These are phyloP conservation scores for Pseudocercospora macadamiae DNA, from an alignment of 2,329 filamentous ascomycete genomes.

Conservation along the genomic window DNA sequence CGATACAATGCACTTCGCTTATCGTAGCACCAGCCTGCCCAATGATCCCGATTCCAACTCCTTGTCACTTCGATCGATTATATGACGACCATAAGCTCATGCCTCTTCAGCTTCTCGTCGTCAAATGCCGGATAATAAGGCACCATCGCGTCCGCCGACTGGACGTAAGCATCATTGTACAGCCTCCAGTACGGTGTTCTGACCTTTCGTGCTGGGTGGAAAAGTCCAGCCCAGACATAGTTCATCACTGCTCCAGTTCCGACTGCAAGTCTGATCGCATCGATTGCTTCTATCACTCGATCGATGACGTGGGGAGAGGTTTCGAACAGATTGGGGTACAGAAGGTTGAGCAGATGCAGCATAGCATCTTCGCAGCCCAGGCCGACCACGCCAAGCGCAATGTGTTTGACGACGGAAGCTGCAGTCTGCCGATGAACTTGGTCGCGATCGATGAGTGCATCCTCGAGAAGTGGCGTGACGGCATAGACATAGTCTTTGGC, in stretches of 20 bases:
- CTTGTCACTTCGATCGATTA: conserved; percentile 6
- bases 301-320: conserved; percentile 98
- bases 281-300: conserved; percentile 94
- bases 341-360: conserved; percentile 93
- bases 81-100: conserved; percentile 41
- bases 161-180: conserved; percentile 96
- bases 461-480: conserved; percentile 91
- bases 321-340: conserved; percentile 97
- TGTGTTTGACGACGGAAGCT: conserved; percentile 95
- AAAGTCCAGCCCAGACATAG: conserved; percentile 96
- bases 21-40: no score
- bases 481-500: conserved; percentile 98
- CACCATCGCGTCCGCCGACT: conserved; percentile 90
- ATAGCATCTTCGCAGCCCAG: conserved; percentile 98
- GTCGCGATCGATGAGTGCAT: conserved; percentile 95
- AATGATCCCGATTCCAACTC: neutral
- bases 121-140: conserved; percentile 91
- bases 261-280: conserved; percentile 90
- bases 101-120: conserved; percentile 75
- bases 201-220: conserved; percentile 95
- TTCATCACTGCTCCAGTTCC: conserved; percentile 93
- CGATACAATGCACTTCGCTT: no score
- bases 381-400: conserved; percentile 95
- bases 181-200: conserved; percentile 93
- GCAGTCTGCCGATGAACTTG: conserved; percentile 98